Conservation (phyloP, 345 rosid genomes). For the Garcia nutans region DNA sequence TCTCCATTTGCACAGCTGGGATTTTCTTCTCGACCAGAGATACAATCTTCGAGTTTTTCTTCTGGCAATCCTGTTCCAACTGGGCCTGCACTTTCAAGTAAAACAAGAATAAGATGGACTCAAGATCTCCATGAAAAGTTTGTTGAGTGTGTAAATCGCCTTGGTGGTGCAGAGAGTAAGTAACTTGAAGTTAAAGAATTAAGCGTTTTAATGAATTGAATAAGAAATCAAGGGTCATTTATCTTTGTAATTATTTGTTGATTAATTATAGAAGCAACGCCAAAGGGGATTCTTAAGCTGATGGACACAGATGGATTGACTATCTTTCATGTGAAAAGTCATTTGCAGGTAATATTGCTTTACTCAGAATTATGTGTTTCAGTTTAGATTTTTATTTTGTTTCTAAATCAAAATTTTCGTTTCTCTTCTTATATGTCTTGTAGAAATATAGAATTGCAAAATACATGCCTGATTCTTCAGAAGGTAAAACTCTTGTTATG, state of each 20-base stretch:
- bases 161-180: constrained; percentile 87
- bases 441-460: constrained; percentile 92
- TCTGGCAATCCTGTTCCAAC: constrained; percentile 21
- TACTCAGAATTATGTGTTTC: neutral
- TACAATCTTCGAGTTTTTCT: constrained; percentile 32
- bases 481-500: constrained; percentile 46
- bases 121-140: constrained; percentile 89
- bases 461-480: constrained; percentile 61
- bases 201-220: neutral
- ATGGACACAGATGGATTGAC: constrained; percentile 90
- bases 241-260: neutral
- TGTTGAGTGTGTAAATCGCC: constrained; percentile 68
- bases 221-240: neutral
- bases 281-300: constrained; percentile 83
- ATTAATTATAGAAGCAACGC: constrained; percentile 68
- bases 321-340: constrained; percentile 96
- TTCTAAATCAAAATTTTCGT: neutral
- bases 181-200: neutral
- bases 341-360: constrained; percentile 63
- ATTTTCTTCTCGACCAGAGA: constrained; percentile 33
- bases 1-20: constrained; percentile 35
- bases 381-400: neutral
- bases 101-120: constrained; percentile 83
- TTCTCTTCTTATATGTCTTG: constrained; percentile 12
- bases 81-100: constrained; percentile 32